Conservation (phyloP, 2,329 filamentous ascomycete species). For the Neodidymelliopsis sp. region DNA sequence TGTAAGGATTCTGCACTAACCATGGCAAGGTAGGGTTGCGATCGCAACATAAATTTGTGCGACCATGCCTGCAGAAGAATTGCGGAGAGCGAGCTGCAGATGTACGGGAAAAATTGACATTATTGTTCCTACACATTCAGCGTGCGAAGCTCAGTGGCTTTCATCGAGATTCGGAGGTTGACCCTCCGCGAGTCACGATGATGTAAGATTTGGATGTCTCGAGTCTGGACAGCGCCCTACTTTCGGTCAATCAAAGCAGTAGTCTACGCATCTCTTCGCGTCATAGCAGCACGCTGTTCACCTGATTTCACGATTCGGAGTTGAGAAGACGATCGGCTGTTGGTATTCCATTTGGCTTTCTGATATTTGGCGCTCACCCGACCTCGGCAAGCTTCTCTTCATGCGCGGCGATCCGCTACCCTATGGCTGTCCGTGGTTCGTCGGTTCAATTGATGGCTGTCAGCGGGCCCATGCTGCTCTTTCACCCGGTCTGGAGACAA, state of each 20-base stretch:
- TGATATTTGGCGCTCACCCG: constrained; percentile 37
- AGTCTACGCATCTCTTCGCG: constrained; percentile 23
- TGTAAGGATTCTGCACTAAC: constrained; percentile 9
- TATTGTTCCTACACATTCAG: background rate
- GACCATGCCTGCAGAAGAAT: constrained; percentile 5
- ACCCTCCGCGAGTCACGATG: constrained; percentile 21
- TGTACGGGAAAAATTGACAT: constrained; percentile 13
- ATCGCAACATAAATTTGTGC: constrained; percentile 7
- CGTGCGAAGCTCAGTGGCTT: background rate
- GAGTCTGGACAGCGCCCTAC: constrained; percentile 17
- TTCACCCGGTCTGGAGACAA: constrained; percentile 46
- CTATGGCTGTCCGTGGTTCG: constrained; percentile 35
- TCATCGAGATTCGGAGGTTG: constrained; percentile 9
- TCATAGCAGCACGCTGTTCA: constrained; percentile 26
- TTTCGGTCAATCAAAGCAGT: constrained; percentile 16
- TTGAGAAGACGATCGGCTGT: constrained; percentile 17
- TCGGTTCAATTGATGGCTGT: constrained; percentile 36
- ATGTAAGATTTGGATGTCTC: constrained; percentile 29
- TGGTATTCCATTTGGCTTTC: constrained; percentile 29
- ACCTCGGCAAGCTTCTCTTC: constrained; percentile 34
- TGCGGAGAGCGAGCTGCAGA: constrained; percentile 8
- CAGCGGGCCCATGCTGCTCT: constrained; percentile 30
- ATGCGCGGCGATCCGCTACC: constrained; percentile 39
- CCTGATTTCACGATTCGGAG: constrained; percentile 23
- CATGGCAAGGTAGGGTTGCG: constrained; percentile 15